Base-by-base conservation (phyloP, 176 grass and related monocot species). In the Pontederia crassipes region DNA sequence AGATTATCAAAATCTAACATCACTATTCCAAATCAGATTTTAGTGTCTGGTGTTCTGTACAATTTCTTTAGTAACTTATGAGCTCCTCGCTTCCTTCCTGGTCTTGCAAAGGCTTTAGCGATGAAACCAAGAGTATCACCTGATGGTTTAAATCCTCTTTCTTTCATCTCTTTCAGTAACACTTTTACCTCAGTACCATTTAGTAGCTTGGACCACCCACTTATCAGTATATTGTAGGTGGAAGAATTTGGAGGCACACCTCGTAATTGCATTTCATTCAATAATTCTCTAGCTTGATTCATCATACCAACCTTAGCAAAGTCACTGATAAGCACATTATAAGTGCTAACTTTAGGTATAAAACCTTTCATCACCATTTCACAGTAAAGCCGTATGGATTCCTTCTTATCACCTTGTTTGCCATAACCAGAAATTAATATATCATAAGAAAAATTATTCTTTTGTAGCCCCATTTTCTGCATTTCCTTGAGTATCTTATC, bases 281-380 rank as follows among this genome's bases (percentile, higher is more conserved):
- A 81, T 62, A 96, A 70, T 58, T 85, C 83, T 62, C 70, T 87
- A 79, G 91, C 83, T 78, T 96, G 91, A 49, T 66, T 85, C 91
- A 96, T 90, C 91, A 96, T 96, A 77, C 87, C 86, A 7, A 59
- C 69, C 66, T 68, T 82, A 61, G 87, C 61, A 75, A 96, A 87
- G 57, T 77, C 75, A 55, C 78, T 80, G 68, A 96, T 80, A 20
- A 96, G 75, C 35, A 79, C 76, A 84, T 96, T 96, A 55, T 90
- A 96, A 2, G 91, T 87, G 84, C 91, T 87, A 59, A 82, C 65
- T 82, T 96, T 96, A 13, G 91, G 91, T 78, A 82, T n/a, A 80
- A 90, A 96, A 1, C 83, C 91, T 81, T 75, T 87, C 14, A 54
- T 66, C 17, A 90, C 81, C 91, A 85, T 96, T 71, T 96, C 86